A percentile compares a stretch with the other conserved stretches of the same genome.
Conservation (phyloP, 2,329 filamentous ascomycete genomes). For the Curvularia verruculosa region DNA sequence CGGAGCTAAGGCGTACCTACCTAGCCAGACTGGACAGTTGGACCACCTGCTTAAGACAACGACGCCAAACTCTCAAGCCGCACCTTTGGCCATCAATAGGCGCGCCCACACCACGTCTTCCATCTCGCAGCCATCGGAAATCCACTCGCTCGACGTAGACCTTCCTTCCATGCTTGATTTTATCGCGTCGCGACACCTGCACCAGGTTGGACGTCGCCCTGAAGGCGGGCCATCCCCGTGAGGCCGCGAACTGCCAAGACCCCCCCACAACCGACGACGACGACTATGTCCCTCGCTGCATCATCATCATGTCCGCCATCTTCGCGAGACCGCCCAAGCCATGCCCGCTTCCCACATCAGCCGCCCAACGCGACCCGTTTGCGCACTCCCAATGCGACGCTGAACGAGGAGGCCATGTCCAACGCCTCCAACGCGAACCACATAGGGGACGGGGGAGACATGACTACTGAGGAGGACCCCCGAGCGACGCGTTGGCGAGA, state of each 20-base stretch:
- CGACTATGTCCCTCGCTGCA: slow-evolving; percentile 47
- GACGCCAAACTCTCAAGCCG: slow-evolving; percentile 22
- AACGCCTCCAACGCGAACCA: slow-evolving; percentile 47
- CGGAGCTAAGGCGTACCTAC: slow-evolving; percentile 18
- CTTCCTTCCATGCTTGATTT: slow-evolving; percentile 50
- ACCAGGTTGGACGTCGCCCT: slow-evolving; percentile 50
- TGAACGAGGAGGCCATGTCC: slow-evolving; percentile 54
- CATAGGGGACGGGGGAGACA: slow-evolving; percentile 49
- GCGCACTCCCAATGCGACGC: slow-evolving; percentile 51
- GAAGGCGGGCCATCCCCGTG: slow-evolving; percentile 47
- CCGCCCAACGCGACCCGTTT: slow-evolving; percentile 46
- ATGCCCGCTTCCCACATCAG: slow-evolving; percentile 49
- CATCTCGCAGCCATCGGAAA: slow-evolving; percentile 43
- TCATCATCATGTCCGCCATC: slow-evolving; percentile 48
- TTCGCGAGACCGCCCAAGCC: slow-evolving; percentile 50
- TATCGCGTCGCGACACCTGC: slow-evolving; percentile 48
- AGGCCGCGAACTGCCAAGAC: slow-evolving; percentile 46
- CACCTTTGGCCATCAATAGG: slow-evolving; percentile 46
- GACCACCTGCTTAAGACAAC: slow-evolving; percentile 18
- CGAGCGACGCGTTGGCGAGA: slow-evolving; percentile 69
- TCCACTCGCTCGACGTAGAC: slow-evolving; percentile 35
- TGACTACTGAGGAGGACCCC: slow-evolving; percentile 55
- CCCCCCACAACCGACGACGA: slow-evolving; percentile 40
- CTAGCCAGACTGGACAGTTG: slow-evolving; percentile 16
- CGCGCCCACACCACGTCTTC: slow-evolving; percentile 37